A percentile compares a stretch with the other conserved stretches of the same genome.
Evolutionary conservation across 805 yeast species (phyloP).

Genomic region (Lipomyces mesembrius): DNA sequence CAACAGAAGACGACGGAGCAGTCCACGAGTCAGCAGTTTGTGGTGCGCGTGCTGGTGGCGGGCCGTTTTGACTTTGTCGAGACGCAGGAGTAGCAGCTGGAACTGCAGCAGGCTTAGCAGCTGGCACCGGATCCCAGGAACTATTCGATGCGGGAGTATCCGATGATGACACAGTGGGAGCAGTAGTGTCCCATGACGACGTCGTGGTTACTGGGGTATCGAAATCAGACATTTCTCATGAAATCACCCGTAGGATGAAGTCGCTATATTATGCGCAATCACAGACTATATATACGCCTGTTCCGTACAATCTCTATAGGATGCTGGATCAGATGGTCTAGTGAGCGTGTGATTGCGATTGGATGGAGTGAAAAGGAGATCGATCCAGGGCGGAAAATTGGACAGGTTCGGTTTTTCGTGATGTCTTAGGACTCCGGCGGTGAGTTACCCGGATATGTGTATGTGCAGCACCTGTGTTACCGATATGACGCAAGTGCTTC

Average conservation of each 20-base stretch:
- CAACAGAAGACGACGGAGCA: neutral
- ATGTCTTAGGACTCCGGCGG: neutral
- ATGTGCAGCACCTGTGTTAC: neutral
- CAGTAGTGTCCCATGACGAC: conserved; percentile 2
- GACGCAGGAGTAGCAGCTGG: conserved; percentile 3
- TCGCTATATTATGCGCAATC: neutral
- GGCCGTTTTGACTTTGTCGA: neutral
- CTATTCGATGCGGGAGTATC: neutral
- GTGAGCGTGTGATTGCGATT: neutral
- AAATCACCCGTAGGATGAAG: neutral
- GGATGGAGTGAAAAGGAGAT: neutral
- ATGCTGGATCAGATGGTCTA: neutral
- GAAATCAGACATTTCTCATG: neutral
- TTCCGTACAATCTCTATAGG: neutral
- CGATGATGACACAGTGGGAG: neutral
- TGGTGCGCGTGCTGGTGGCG: neutral
- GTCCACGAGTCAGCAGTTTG: neutral
- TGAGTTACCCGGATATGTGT: neutral
- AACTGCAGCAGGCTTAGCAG: neutral
- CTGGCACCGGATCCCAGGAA: neutral
- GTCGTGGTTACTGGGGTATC: neutral
- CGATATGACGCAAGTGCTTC: neutral
- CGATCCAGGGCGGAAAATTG: neutral
- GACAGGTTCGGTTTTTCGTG: neutral
- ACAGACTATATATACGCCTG: neutral